A percentile compares a stretch with the other conserved stretches of the same genome.
These are phyloP conservation scores for Nitzschia sp. DNA, from an alignment of 108 stramenopile genomes.

Conservation along the genomic window DNA sequence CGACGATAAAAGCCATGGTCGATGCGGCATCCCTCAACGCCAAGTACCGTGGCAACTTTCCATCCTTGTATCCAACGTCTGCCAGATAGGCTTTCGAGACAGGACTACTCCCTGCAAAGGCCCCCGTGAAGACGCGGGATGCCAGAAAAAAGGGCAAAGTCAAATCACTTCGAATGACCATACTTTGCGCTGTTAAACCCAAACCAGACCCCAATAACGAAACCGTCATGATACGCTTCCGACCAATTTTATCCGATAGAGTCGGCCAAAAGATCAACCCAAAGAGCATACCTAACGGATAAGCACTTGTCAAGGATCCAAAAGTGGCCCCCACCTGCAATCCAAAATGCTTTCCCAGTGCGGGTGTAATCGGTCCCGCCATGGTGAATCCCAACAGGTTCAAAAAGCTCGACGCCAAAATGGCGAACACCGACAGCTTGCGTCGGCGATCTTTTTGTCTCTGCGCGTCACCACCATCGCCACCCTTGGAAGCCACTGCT, in stretches of 20 bases:
- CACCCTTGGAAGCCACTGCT: background rate
- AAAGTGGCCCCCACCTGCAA: slow-evolving; percentile 69
- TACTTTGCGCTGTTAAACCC: slow-evolving; percentile 61
- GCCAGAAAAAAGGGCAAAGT: slow-evolving; percentile 56
- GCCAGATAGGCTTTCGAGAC: slow-evolving; percentile 81
- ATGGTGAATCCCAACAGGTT: slow-evolving; percentile 84
- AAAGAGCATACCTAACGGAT: slow-evolving; percentile 79
- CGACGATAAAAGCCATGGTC: slow-evolving; percentile 74
- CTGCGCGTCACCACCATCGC: background rate
- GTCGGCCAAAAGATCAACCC: slow-evolving; percentile 75
- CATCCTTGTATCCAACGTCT: slow-evolving; percentile 57
- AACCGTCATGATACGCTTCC: slow-evolving; percentile 55
- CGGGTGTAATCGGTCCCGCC: slow-evolving; percentile 72
- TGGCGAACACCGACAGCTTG: slow-evolving; percentile 40
- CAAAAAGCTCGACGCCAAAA: slow-evolving; percentile 61
- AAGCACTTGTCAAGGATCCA: slow-evolving; percentile 72
- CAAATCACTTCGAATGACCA: slow-evolving; percentile 38
- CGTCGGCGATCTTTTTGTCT: background rate
- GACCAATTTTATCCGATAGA: slow-evolving; percentile 63
- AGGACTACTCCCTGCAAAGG: slow-evolving; percentile 70
- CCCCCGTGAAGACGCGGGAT: slow-evolving; percentile 64
- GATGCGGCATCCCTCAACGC: slow-evolving; percentile 74
- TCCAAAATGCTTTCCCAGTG: slow-evolving; percentile 67
- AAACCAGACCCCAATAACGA: slow-evolving; percentile 57
- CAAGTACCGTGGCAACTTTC: slow-evolving; percentile 48